Evolutionary conservation across 2,329 filamentous ascomycete species (phyloP).

Genomic region (Fusarium newnesense): DNA sequence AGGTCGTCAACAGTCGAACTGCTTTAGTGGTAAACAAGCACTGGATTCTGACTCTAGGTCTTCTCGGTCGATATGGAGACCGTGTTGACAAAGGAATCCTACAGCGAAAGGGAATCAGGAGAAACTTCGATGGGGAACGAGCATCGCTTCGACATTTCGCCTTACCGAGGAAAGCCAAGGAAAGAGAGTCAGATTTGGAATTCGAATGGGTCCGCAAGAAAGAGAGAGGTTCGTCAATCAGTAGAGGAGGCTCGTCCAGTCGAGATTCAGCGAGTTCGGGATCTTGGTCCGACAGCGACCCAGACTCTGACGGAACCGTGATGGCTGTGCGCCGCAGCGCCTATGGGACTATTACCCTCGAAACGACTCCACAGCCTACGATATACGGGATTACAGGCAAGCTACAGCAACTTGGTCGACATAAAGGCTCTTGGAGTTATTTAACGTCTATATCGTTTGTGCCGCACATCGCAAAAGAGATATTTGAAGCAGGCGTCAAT

Average conservation of each 20-base stretch:
- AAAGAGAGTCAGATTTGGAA: accelerated
- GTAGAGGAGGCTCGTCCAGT: accelerated
- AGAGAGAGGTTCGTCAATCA: accelerated
- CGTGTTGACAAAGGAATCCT: neutral
- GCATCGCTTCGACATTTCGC: neutral
- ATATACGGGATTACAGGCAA: neutral
- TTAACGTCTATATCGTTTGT: neutral
- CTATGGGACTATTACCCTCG: accelerated
- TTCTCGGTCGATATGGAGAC: neutral
- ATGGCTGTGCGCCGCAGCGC: neutral
- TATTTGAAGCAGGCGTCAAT: accelerated
- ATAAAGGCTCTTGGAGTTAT: neutral
- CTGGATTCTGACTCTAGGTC: neutral
- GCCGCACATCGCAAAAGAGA: neutral
- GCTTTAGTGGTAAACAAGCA: accelerated
- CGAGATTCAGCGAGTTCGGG: accelerated
- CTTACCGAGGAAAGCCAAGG: neutral
- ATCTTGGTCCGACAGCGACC: neutral
- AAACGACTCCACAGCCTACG: neutral
- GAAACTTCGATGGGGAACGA: neutral
- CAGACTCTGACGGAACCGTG: neutral
- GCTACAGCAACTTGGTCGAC: neutral
- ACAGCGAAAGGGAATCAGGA: neutral
- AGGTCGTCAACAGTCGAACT: neutral
- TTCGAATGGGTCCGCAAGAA: neutral